phyloP scores from a whole-genome alignment of 192 early-diverging fungal genomes.

The Coemansia sp. region DNA sequence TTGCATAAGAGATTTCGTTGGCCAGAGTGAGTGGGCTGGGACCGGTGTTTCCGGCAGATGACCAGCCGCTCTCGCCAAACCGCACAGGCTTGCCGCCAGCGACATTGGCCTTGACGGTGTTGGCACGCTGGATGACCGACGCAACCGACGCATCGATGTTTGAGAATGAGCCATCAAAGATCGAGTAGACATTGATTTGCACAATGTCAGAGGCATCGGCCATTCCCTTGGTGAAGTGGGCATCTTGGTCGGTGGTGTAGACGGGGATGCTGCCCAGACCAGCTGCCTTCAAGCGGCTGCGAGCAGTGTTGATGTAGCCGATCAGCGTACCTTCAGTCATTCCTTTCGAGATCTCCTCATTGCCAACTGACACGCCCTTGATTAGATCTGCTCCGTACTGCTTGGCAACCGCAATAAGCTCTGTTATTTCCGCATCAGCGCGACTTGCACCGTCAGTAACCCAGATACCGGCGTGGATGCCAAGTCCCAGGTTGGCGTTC shows the following conservation, averaged over 20 bases:
- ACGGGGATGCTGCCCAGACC: conserved; percentile 47
- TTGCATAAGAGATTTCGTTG: conserved; percentile 32
- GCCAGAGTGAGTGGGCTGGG: conserved; percentile 35
- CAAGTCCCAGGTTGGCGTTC: conserved; percentile 25
- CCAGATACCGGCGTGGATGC: conserved; percentile 51
- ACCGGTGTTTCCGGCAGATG: conserved; percentile 39
- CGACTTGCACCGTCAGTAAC: conserved; percentile 27
- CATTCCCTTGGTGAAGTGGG: conserved; percentile 29
- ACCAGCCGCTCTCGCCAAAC: conserved; percentile 50
- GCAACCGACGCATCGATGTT: conserved; percentile 33
- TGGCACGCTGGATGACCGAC: conserved; percentile 43
- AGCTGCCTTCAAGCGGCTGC: conserved; percentile 38
- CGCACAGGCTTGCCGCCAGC: conserved; percentile 41
- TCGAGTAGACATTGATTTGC: conserved; percentile 51
- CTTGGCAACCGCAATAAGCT: conserved; percentile 44
- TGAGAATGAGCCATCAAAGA: conserved; percentile 37
- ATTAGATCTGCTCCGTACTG: conserved; percentile 27
- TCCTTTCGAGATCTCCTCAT: conserved; percentile 45
- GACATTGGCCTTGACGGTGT: conserved; percentile 27
- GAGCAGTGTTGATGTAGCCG: conserved; percentile 48
- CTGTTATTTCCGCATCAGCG: conserved; percentile 37
- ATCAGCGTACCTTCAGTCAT: conserved; percentile 43
- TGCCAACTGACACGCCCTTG: conserved; percentile 51
- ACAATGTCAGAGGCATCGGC: conserved; percentile 40
- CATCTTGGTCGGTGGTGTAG: conserved; percentile 49